These are phyloP conservation scores for Micractinium sp. DNA, from an alignment of 139 green algal genomes.

Conservation along the genomic window DNA sequence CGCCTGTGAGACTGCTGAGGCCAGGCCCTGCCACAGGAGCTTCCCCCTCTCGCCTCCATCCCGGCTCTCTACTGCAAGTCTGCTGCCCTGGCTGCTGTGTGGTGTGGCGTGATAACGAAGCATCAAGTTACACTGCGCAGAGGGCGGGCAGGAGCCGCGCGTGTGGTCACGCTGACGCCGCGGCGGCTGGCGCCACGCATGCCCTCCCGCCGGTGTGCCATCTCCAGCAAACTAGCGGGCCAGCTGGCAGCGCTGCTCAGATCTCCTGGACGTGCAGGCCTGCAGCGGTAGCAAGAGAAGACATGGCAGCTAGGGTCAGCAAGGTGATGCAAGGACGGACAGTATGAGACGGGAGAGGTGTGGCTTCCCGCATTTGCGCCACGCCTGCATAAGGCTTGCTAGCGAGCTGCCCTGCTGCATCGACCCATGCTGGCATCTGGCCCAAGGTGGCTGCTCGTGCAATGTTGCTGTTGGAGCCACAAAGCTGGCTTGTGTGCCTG, in stretches of 20 bases:
- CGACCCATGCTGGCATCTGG: no score
- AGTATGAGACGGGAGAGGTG: neutral
- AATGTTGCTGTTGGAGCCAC: no score
- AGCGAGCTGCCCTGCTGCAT: no score
- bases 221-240: neutral
- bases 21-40: neutral
- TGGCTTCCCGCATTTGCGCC: neutral
- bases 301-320: neutral
- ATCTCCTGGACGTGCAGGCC: constrained; percentile 69
- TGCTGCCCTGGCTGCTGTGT: neutral
- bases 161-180: constrained; percentile 20
- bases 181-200: neutral
- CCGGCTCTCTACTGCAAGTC: neutral
- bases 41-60: neutral
- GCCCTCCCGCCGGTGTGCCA: neutral
- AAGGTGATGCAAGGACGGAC: neutral
- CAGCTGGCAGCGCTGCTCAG: constrained; percentile 30
- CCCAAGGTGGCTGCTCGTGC: no score
- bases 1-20: no score
- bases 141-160: neutral
- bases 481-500: no score
- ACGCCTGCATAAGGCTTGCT: no score
- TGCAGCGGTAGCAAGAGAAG: constrained; percentile 31
- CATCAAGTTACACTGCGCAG: constrained; percentile 21
- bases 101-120: neutral